Percentiles rank a stretch among this genome's conserved stretches.
These are phyloP conservation scores for Nyssa sinensis DNA, from an alignment of 148 eudicot genomes.

Conservation along the genomic window DNA sequence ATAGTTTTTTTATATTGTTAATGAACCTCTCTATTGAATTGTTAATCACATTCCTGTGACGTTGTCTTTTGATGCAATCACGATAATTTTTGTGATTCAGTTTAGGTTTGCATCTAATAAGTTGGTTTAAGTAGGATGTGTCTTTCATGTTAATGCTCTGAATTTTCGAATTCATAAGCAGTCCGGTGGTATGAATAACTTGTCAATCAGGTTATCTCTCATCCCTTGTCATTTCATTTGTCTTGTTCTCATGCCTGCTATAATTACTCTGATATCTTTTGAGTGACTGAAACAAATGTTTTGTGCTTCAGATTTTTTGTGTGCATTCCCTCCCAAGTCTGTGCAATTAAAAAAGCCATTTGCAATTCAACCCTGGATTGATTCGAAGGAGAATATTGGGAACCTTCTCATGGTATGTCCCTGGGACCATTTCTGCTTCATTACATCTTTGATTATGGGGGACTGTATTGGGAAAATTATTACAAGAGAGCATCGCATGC, in stretches of 20 bases:
- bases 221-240: background rate
- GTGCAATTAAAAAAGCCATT: slow-evolving; percentile 53
- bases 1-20: too few species aligned
- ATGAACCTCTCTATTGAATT: background rate
- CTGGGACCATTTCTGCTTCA: background rate
- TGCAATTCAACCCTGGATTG: slow-evolving; percentile 47
- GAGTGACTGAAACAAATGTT: background rate
- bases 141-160: background rate
- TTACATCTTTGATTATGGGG: background rate
- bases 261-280: background rate
- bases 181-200: background rate
- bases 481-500: background rate
- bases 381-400: slow-evolving; percentile 54
- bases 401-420: slow-evolving; percentile 51
- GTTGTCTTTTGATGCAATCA: background rate
- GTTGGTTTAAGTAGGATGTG: background rate
- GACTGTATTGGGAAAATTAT: background rate
- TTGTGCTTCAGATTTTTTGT: slow-evolving; percentile 35
- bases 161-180: background rate
- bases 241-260: background rate
- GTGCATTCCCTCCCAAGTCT: slow-evolving; percentile 54
- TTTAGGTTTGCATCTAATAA: background rate
- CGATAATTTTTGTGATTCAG: background rate
- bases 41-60: background rate
- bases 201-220: background rate